Conservation (phyloP, 768 basidiomycete genomes). For the Boletus tomentosulus region DNA sequence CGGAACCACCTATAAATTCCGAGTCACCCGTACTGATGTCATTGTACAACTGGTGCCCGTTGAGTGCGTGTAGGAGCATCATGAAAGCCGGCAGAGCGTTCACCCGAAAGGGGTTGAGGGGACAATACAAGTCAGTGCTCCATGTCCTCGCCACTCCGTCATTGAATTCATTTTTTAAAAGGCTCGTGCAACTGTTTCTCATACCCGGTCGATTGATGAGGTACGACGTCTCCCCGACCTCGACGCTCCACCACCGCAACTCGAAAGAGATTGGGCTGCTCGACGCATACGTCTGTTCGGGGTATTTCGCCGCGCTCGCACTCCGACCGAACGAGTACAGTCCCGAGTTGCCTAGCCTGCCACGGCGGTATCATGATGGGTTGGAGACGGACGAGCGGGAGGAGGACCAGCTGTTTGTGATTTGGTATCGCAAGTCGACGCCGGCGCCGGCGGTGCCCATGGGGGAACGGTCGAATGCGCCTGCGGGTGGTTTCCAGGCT, state of each 20-base stretch:
- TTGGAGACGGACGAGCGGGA: conserved; percentile 83
- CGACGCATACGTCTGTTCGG: conserved; percentile 84
- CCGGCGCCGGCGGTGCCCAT: neutral
- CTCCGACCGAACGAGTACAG: conserved; percentile 62
- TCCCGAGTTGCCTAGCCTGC: conserved; percentile 46
- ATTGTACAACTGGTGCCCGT: conserved; percentile 84
- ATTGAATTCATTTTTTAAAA: conserved; percentile 19
- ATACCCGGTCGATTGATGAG: conserved; percentile 69
- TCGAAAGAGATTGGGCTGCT: conserved; percentile 55
- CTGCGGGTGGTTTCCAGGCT: conserved; percentile 13
- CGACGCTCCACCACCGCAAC: conserved; percentile 53
- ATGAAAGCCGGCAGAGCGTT: conserved; percentile 70
- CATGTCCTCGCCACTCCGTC: neutral
- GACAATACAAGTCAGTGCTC: conserved; percentile 70
- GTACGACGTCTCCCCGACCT: conserved; percentile 60
- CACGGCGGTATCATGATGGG: conserved; percentile 86
- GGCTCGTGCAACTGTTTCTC: conserved; percentile 71
- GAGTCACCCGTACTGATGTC: conserved; percentile 56
- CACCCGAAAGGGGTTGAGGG: conserved; percentile 62
- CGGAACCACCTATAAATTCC: conserved; percentile 50
- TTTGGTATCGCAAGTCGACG: conserved; percentile 58
- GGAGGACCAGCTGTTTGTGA: conserved; percentile 83
- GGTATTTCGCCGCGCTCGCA: conserved; percentile 68
- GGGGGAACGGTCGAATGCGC: conserved; percentile 16
- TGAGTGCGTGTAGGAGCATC: conserved; percentile 76